Evolutionary conservation across 2,329 filamentous ascomycete genomes (phyloP).

Genomic region (Calycina herbarum): DNA sequence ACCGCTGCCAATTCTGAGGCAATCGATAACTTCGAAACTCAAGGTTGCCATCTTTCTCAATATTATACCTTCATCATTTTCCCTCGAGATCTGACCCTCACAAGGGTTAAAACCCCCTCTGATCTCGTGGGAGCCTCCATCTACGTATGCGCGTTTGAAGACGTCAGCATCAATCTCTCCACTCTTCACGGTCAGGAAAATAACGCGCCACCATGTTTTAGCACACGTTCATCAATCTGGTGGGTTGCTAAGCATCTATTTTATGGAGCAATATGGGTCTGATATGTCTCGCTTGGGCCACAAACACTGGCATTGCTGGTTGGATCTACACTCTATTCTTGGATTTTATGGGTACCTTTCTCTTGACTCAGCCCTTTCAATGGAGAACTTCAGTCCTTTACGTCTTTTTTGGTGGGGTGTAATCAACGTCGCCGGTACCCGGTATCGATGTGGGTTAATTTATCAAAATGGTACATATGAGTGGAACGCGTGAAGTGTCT

Average conservation of each 20-base stretch:
- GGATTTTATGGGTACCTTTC: background rate
- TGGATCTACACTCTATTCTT: background rate
- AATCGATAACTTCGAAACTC: background rate
- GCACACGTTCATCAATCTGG: background rate
- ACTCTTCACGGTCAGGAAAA: background rate
- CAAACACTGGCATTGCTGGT: background rate
- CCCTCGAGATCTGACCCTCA: background rate
- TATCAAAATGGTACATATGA: constrained; percentile 6
- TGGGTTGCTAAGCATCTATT: background rate
- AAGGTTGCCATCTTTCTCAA: background rate
- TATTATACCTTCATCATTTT: background rate
- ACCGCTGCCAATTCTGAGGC: background rate
- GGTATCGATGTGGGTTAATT: background rate
- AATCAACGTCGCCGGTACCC: background rate
- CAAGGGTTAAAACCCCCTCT: background rate
- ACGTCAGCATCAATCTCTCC: background rate
- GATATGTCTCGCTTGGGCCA: background rate
- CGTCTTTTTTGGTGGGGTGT: background rate
- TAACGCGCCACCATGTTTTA: background rate
- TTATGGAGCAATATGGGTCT: background rate
- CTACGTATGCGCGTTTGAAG: background rate
- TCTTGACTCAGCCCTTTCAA: constrained; percentile 3
- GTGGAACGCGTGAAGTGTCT: constrained; percentile 1
- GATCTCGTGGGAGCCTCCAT: background rate
- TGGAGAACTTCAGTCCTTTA: background rate